Evolutionary conservation across 331 rosid species (phyloP).

Genomic region (Acacia concinna): DNA sequence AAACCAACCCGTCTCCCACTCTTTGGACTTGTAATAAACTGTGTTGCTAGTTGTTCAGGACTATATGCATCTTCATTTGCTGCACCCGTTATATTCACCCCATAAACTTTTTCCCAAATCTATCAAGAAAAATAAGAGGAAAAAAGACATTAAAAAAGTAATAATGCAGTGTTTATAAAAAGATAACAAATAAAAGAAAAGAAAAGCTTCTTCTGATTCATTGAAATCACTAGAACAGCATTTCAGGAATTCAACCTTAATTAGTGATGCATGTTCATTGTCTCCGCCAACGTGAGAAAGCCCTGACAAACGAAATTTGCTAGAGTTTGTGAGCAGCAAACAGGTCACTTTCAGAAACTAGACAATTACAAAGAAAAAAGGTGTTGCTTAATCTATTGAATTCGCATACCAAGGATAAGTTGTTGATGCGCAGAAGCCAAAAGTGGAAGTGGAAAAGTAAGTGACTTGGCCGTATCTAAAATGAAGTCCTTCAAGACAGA

Average conservation of each 20-base stretch:
- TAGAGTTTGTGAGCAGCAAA: constrained; percentile 26
- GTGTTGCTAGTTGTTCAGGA: constrained; percentile 70
- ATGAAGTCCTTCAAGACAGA: constrained; percentile 58
- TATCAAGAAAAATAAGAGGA: constrained; percentile 32
- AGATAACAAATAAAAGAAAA: neutral
- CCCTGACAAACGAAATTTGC: constrained; percentile 53
- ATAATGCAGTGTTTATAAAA: constrained; percentile 16
- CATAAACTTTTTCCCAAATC: constrained; percentile 73
- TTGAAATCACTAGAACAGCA: constrained; percentile 27
- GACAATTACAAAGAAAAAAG: constrained; percentile 22
- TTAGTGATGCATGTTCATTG: constrained; percentile 43
- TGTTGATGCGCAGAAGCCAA: constrained; percentile 85
- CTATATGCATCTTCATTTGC: constrained; percentile 64
- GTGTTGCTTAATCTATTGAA: constrained; percentile 17
- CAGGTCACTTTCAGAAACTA: constrained; percentile 27
- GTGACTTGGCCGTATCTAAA: constrained; percentile 73
- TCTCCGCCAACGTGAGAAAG: constrained; percentile 47
- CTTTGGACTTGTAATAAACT: constrained; percentile 48
- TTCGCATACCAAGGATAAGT: constrained; percentile 66
- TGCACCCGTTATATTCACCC: constrained; percentile 72
- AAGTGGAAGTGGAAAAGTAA: constrained; percentile 83
- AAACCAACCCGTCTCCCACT: constrained; percentile 70
- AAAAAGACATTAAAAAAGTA: neutral
- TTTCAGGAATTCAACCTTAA: constrained; percentile 53
- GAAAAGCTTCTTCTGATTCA: neutral